Percentiles rank a stretch among this genome's conserved stretches.
These are phyloP conservation scores for Sporisorium scitamineum DNA, from an alignment of 1,284 basidiomycete genomes.

Conservation along the genomic window DNA sequence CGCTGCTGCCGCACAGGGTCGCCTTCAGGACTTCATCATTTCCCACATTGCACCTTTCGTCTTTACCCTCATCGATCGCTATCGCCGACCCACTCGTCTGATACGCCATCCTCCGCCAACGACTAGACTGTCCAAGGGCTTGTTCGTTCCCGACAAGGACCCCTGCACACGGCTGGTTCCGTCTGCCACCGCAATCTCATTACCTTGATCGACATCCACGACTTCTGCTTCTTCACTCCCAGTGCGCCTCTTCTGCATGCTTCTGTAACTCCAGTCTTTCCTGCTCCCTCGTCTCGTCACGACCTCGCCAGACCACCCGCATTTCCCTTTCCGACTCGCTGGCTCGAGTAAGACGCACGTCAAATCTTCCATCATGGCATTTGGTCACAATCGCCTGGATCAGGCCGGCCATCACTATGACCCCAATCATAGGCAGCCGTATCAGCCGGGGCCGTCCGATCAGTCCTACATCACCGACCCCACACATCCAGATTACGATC, in stretches of 20 bases:
- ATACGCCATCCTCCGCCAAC: not conserved
- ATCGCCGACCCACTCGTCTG: not conserved
- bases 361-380: constrained; percentile 21
- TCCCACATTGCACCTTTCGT: not conserved
- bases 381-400: constrained; percentile 33
- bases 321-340: not conserved
- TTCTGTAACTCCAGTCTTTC: not conserved
- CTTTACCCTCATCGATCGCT: not conserved
- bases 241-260: constrained; percentile 5
- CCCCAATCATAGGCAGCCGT: constrained; percentile 51
- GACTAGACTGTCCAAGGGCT: not conserved
- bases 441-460: constrained; percentile 47
- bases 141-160: not conserved
- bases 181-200: constrained; percentile 5
- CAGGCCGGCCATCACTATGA: constrained; percentile 53
- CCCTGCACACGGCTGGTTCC: constrained; percentile 37
- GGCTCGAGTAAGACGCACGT: constrained; percentile 2
- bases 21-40: not conserved
- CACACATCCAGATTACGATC: constrained; percentile 63
- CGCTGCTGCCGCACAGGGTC: not conserved
- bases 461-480: constrained; percentile 57
- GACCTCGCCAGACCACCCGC: not conserved
- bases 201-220: not conserved
- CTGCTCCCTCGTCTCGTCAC: not conserved
- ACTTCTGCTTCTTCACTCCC: not conserved